Conservation (phyloP, 495 filamentous ascomycete species). For the Penicillium steckii region DNA sequence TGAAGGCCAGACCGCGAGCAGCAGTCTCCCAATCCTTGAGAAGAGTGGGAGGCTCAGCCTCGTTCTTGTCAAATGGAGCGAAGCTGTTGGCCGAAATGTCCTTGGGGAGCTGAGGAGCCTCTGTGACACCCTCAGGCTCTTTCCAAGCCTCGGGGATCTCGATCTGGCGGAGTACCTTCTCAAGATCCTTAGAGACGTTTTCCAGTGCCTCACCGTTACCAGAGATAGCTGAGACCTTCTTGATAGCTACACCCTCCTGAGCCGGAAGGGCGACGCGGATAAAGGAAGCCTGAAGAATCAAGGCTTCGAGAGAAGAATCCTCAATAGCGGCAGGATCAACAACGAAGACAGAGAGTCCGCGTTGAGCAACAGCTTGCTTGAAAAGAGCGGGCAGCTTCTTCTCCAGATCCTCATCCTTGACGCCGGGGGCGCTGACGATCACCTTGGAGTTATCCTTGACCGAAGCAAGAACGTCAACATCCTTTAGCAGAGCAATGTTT, state of each 20-base stretch:
- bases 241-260: conserved; percentile 45
- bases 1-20: conserved; percentile 88
- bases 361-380: conserved; percentile 65
- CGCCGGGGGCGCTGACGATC: conserved; percentile 69
- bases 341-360: conserved; percentile 65
- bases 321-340: conserved; percentile 65
- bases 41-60: conserved; percentile 61
- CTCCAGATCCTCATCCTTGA: conserved; percentile 86
- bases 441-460: conserved; percentile 71
- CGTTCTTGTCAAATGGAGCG: conserved; percentile 72
- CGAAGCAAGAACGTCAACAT: conserved; percentile 68
- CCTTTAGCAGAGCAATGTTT: conserved; percentile 72
- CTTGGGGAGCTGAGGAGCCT: conserved; percentile 50
- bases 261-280: conserved; percentile 67
- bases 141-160: conserved; percentile 79
- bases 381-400: conserved; percentile 73
- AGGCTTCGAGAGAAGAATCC: conserved; percentile 57
- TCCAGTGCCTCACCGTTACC: conserved; percentile 55
- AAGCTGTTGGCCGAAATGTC: conserved; percentile 78
- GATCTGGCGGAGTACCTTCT: conserved; percentile 65
- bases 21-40: conserved; percentile 76
- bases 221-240: conserved; percentile 59
- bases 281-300: conserved; percentile 76
- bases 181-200: conserved; percentile 63
- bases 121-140: conserved; percentile 57